Evolutionary conservation across 768 basidiomycete species (phyloP).

Genomic region (Mycena rosella): DNA sequence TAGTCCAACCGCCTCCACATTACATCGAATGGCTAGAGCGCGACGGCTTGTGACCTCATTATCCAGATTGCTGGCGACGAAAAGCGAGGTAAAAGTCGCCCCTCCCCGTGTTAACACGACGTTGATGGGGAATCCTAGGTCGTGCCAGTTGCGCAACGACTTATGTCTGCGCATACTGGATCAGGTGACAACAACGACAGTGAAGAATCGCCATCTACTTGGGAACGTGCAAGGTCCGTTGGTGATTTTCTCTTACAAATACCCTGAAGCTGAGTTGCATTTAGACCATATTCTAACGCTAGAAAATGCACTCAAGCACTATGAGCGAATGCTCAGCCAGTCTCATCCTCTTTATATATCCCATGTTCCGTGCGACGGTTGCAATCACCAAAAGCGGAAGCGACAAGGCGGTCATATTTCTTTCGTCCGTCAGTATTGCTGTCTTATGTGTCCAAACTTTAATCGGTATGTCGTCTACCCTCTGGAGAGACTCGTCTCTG

Average conservation of each 20-base stretch:
- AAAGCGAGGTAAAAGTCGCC: constrained; percentile 47
- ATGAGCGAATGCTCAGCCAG: constrained; percentile 89
- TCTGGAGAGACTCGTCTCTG: constrained; percentile 4
- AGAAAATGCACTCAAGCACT: constrained; percentile 86
- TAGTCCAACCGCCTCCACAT: constrained; percentile 59
- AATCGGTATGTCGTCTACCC: constrained; percentile 59
- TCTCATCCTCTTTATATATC: constrained; percentile 89
- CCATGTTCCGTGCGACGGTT: constrained; percentile 75
- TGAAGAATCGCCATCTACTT: constrained; percentile 86
- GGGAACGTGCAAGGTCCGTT: constrained; percentile 89
- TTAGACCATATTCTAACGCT: constrained; percentile 91
- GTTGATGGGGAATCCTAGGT: constrained; percentile 67
- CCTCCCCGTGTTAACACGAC: too few relatives aligned
- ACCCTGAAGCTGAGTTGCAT: constrained; percentile 16
- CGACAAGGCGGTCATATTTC: constrained; percentile 74
- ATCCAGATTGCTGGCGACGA: constrained; percentile 79
- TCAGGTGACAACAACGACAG: constrained; percentile 59
- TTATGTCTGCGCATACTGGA: constrained; percentile 55
- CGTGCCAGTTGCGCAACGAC: constrained; percentile 83
- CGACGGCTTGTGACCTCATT: constrained; percentile 85
- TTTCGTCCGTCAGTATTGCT: constrained; percentile 76
- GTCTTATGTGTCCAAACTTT: constrained; percentile 61
- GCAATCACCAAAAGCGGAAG: constrained; percentile 70
- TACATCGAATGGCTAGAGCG: constrained; percentile 84
- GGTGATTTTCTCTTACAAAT: constrained; percentile 28